A percentile compares a stretch with the other conserved stretches of the same genome.
These are phyloP conservation scores for Lanmaoa rubissima DNA, from an alignment of 768 basidiomycete species.

Conservation along the genomic window DNA sequence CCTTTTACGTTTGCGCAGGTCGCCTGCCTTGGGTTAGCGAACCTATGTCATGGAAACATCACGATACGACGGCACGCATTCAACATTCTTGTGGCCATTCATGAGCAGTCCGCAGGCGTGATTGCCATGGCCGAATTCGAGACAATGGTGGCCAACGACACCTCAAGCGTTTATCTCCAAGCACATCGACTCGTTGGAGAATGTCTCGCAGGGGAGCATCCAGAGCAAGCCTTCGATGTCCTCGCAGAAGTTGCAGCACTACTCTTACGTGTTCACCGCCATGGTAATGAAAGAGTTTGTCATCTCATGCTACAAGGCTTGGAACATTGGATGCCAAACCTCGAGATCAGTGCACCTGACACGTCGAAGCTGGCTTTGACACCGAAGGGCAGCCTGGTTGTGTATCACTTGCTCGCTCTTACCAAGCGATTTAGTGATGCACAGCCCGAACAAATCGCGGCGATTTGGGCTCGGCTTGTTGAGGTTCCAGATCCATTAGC, in stretches of 20 bases:
- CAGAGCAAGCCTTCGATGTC: constrained; percentile 59
- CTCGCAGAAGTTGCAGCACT: constrained; percentile 70
- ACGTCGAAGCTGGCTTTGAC: constrained; percentile 30
- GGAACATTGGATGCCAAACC: constrained; percentile 79
- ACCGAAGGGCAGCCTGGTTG: constrained; percentile 54
- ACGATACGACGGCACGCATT: constrained; percentile 74
- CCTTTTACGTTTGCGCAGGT: constrained; percentile 73
- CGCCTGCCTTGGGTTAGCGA: constrained; percentile 76
- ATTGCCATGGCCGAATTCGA: constrained; percentile 72
- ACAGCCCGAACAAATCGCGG: constrained; percentile 77
- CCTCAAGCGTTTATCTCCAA: constrained; percentile 74
- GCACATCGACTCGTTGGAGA: constrained; percentile 78
- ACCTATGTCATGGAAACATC: constrained; percentile 71
- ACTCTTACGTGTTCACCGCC: constrained; percentile 59
- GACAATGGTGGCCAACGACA: constrained; percentile 65
- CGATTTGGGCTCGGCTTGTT: constrained; percentile 77
- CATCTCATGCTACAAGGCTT: constrained; percentile 74
- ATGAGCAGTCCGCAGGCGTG: constrained; percentile 65
- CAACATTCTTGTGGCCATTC: constrained; percentile 69
- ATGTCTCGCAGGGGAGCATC: constrained; percentile 76
- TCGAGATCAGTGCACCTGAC: constrained; percentile 55
- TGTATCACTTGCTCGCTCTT: constrained; percentile 83
- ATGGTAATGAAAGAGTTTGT: constrained; percentile 47
- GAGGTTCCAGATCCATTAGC: constrained; percentile 69
- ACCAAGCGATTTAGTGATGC: constrained; percentile 71